phyloP scores from a whole-genome alignment of 768 basidiomycete species.

The Tricholomella constricta region DNA sequence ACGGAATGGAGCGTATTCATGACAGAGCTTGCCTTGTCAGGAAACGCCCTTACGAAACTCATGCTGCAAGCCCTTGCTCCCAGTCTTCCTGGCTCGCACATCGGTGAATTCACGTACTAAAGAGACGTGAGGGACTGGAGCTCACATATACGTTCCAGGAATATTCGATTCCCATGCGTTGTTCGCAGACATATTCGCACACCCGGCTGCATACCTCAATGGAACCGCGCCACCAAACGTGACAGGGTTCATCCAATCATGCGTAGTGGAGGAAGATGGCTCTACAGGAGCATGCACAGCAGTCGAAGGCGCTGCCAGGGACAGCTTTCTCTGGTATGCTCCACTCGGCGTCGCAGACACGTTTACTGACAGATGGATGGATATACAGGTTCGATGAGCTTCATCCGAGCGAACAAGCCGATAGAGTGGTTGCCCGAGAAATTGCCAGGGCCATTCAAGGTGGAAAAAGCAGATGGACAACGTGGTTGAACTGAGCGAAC shows the following conservation, averaged over 20 bases:
- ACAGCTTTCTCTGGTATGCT: slow-evolving; percentile 53
- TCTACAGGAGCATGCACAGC: slow-evolving; percentile 33
- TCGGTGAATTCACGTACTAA: slow-evolving; percentile 46
- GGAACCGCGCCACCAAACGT: slow-evolving; percentile 64
- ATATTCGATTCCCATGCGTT: slow-evolving; percentile 63
- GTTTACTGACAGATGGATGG: background rate
- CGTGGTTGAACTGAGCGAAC: slow-evolving; percentile 38
- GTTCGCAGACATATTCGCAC: slow-evolving; percentile 59
- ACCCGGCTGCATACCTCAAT: slow-evolving; percentile 57
- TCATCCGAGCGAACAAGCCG: slow-evolving; percentile 29
- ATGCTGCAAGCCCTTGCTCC: slow-evolving; percentile 51
- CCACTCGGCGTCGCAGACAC: background rate
- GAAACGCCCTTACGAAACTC: slow-evolving; percentile 53
- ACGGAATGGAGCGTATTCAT: slow-evolving; percentile 62
- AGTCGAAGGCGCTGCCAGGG: slow-evolving; percentile 31
- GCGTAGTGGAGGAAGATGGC: slow-evolving; percentile 43
- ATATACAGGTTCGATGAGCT: slow-evolving; percentile 42
- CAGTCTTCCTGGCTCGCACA: slow-evolving; percentile 51
- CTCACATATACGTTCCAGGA: too few species aligned
- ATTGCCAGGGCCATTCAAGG: slow-evolving; percentile 41
- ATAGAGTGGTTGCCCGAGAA: slow-evolving; percentile 46
- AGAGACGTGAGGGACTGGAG: too few species aligned
- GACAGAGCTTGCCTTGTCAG: slow-evolving; percentile 50
- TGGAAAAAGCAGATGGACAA: slow-evolving; percentile 38
- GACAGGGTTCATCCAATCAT: slow-evolving; percentile 51